Percentiles rank a stretch among this genome's conserved stretches.
Evolutionary conservation across 768 basidiomycete species (phyloP).

Genomic region (Amanita subjunquillea): DNA sequence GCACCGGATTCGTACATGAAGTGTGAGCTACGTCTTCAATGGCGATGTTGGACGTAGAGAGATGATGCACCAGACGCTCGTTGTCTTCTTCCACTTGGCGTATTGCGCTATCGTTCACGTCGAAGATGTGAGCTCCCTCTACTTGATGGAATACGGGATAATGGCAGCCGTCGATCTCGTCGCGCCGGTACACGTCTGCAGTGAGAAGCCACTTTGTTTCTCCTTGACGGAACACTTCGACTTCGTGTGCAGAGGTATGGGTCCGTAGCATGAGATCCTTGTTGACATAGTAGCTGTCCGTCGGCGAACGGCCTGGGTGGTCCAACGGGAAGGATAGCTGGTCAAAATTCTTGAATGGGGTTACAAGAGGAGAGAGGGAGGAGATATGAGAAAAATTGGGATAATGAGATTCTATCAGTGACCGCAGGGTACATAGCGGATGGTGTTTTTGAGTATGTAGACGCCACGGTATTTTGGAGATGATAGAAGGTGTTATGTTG

Average conservation of each 20-base stretch:
- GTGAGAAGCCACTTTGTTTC: conserved; percentile 82
- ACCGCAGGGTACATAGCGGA: conserved; percentile 78
- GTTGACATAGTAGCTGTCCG: conserved; percentile 97
- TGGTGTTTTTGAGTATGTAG: conserved; percentile 73
- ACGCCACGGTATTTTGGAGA: conserved; percentile 66
- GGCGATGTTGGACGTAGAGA: conserved; percentile 66
- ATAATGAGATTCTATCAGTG: conserved; percentile 80
- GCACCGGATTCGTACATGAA: conserved; percentile 69
- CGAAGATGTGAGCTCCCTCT: conserved; percentile 84
- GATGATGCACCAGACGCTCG: conserved; percentile 40
- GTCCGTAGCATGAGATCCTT: conserved; percentile 86
- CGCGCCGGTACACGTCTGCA: conserved; percentile 94
- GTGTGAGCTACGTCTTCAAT: conserved; percentile 82
- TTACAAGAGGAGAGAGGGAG: conserved; percentile 81
- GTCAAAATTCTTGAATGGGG: conserved; percentile 90
- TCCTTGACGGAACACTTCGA: conserved; percentile 75
- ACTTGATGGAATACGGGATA: conserved; percentile 99
- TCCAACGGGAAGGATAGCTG: conserved; percentile 89
- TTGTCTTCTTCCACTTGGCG: conserved; percentile 67
- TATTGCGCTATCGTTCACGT: conserved; percentile 44
- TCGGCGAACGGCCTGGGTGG: conserved; percentile 84
- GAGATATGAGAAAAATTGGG: conserved; percentile 61
- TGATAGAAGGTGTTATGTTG: conserved; percentile 80
- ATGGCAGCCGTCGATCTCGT: conserved; percentile 95
- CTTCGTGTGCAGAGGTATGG: conserved; percentile 97